Evolutionary conservation across 2,329 filamentous ascomycete species (phyloP), one percentile per base, ranked within the genome.

Genomic region (Xylariales sp.): DNA sequence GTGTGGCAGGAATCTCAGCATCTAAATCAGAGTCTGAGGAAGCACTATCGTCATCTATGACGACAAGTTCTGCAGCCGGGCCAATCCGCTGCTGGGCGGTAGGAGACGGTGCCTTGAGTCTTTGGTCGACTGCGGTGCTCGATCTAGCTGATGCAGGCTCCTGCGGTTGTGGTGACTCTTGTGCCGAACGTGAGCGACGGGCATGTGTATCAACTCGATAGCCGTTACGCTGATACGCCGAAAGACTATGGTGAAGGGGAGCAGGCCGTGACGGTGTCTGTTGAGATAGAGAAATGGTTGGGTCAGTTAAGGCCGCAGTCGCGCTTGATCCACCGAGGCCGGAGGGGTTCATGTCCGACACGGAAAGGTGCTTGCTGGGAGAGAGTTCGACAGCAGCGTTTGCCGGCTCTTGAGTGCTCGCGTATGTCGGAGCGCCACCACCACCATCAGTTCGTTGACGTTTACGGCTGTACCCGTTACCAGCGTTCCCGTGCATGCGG

Each of bases 401-500:
- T 37, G 36, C 14, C 14, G 31, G 39, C 16, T 28, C 20, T 24
- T 16, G 7, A 27, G 11, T n/a, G 28, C 20, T 36, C 18, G 10
- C 21, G 16, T n/a, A 24, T 34, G 19, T 16, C 22, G 35, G 7
- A 14, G 11, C 29, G 27, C 19, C 11, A 21, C 12, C 19, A 14
- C 14, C 43, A n/a, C 49, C 39, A 15, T 55, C 56, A 11, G 44
- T 53, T 25, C 51, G 53, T 40, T 47, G 56, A 16, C 58, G 51
- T 49, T 61, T 61, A n/a, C n/a, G n/a, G 16, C 42, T 43, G 10
- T 41, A 37, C 9, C 44, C 41, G 16, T 28, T 54, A 12, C 39
- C 42, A 27, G 53, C 49, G 42, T 55, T 57, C 20, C 69, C 52
- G 10, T 66, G 65, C 39, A 61, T 56, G 8, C 69, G 67, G n/a